phyloP scores from a whole-genome alignment of 73 alveolate species.

The Paramecium caudatum region DNA sequence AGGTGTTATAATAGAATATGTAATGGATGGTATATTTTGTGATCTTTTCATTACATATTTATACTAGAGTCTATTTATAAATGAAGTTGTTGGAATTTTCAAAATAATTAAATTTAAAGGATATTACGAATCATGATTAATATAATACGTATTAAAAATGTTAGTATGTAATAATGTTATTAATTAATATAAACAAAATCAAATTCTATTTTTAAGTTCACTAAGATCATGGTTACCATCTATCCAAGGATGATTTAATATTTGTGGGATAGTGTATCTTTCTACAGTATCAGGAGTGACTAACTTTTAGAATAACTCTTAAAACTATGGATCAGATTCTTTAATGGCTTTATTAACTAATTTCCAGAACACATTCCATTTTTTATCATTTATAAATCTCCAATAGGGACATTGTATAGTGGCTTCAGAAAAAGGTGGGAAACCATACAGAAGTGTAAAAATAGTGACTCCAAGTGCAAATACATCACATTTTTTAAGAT shows the following conservation, averaged over 20 bases:
- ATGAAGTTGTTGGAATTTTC: constrained; percentile 5
- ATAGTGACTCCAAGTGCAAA: constrained; percentile 68
- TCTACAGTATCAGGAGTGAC: not conserved
- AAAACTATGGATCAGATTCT: not conserved
- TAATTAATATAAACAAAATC: not conserved
- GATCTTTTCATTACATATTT: constrained; percentile 8
- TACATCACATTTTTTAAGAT: constrained; percentile 1
- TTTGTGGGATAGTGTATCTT: not conserved
- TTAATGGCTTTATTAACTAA: constrained; percentile 17
- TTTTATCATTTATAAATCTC: constrained; percentile 8
- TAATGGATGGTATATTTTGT: constrained; percentile 33
- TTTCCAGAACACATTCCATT: constrained; percentile 52
- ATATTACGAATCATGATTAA: not conserved
- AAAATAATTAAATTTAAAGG: constrained; percentile 2
- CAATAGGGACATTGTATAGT: constrained; percentile 41
- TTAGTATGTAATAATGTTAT: no score
- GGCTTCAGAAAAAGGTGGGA: constrained; percentile 69
- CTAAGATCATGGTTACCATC: constrained; percentile 40
- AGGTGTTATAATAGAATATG: constrained; percentile 44
- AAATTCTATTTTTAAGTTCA: not conserved
- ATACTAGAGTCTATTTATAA: not conserved
- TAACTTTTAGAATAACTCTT: constrained; percentile 9
- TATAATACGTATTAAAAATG: no score
- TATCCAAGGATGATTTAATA: constrained; percentile 33
- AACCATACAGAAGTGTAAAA: constrained; percentile 52